A percentile compares a stretch with the other conserved stretches of the same genome.
Evolutionary conservation across 148 eudicot species (phyloP).

Genomic region (Rhododendron ferrugineum): DNA sequence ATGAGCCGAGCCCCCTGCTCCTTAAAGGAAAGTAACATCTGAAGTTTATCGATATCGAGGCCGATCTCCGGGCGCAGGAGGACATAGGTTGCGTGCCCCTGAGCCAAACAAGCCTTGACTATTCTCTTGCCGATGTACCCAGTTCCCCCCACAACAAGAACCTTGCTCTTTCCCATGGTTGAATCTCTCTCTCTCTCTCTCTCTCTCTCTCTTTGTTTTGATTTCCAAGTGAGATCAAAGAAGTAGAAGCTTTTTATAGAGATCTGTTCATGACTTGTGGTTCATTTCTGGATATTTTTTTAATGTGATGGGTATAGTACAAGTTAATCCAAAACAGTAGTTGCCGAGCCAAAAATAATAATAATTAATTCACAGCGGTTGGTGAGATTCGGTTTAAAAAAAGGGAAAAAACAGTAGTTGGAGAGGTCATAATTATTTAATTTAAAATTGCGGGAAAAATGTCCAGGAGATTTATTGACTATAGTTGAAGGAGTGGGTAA

Average conservation of each 20-base stretch:
- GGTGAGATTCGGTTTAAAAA: too few relatives aligned
- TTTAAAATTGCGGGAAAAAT: not conserved
- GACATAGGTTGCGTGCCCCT: conserved; percentile 44
- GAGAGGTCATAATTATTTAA: not conserved
- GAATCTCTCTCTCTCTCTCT: not conserved
- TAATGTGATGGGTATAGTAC: not conserved
- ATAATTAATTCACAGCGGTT: too few relatives aligned
- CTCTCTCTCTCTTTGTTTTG: not conserved
- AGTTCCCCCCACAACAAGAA: conserved; percentile 50
- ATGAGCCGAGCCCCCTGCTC: conserved; percentile 29
- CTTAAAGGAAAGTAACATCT: conserved; percentile 37
- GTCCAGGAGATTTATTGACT: not conserved
- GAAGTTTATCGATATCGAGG: conserved; percentile 38
- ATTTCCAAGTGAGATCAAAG: not conserved
- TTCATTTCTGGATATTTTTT: not conserved
- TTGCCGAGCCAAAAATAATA: too few relatives aligned
- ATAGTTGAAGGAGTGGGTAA: not conserved
- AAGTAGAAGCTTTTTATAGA: not conserved
- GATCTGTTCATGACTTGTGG: not conserved
- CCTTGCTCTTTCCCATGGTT: conserved; percentile 37
- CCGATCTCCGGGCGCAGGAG: conserved; percentile 35
- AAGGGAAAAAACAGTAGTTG: not conserved
- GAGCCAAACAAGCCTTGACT: conserved; percentile 43
- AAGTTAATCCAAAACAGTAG: not conserved
- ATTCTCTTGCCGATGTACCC: conserved; percentile 50